Conservation (phyloP, 768 basidiomycete genomes). For the Dioszegia crocea region DNA sequence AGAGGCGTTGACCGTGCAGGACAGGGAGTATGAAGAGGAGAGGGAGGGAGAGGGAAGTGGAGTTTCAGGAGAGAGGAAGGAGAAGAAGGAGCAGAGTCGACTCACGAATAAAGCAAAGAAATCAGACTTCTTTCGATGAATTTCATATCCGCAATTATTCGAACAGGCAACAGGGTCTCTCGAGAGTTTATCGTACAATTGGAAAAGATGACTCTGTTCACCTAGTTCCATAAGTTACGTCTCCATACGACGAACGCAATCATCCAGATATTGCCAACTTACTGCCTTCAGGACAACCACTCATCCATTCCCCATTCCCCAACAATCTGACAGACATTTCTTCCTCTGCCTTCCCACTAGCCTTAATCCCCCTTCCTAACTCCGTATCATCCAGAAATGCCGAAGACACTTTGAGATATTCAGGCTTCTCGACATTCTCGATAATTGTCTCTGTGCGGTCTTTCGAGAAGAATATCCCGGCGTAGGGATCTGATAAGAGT, state of each 20-base stretch:
- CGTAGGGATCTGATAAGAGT: slow-evolving; percentile 77
- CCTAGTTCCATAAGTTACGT: too few relatives aligned
- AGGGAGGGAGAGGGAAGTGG: too few relatives aligned
- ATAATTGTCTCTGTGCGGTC: slow-evolving; percentile 86
- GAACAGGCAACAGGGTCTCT: slow-evolving; percentile 67
- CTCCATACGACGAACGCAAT: too few relatives aligned
- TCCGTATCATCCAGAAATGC: neutral
- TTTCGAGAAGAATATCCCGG: slow-evolving; percentile 92
- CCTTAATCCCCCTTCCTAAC: neutral
- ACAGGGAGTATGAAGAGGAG: too few relatives aligned
- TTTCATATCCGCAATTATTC: slow-evolving; percentile 63
- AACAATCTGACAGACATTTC: slow-evolving; percentile 54
- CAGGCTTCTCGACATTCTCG: slow-evolving; percentile 78
- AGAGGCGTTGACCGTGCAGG: too few relatives aligned
- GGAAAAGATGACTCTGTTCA: slow-evolving; percentile 83
- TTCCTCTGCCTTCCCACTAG: neutral
- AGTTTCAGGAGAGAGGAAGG: too few relatives aligned
- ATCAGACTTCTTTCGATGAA: slow-evolving; percentile 64
- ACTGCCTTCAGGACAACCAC: slow-evolving; percentile 85
- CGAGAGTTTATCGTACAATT: slow-evolving; percentile 70
- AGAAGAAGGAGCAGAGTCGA: too few relatives aligned
- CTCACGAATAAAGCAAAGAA: slow-evolving; percentile 81
- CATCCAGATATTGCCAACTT: slow-evolving; percentile 8
- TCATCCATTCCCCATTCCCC: slow-evolving; percentile 94
- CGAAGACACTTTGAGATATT: slow-evolving; percentile 54